Evolutionary conservation across 2,329 filamentous ascomycete species (phyloP), one percentile per base, ranked within the genome.

Genomic region (Colletotrichum lindemuthianum): DNA sequence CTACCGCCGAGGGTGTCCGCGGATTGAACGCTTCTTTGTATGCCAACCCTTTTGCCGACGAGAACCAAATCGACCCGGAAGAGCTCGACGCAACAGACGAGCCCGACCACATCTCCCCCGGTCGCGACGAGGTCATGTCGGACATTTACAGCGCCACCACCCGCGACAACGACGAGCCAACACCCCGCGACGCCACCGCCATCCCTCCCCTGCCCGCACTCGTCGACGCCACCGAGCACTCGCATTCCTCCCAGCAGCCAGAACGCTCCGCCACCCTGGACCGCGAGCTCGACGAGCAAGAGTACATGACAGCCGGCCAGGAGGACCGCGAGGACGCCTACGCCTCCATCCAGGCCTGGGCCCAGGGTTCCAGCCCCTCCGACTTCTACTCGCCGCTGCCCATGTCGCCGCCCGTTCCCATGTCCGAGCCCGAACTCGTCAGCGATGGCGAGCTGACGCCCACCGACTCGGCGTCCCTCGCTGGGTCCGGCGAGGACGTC

Each of bases 331-430:
- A 78, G 12, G 81, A 84, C 12, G 82, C 84, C 2, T 89, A 84
- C 70, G 83, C 84, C 49, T 87, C 86, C 2, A 89, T 90, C 68
- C 86, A 90, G 71, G 88, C 87, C 0, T 90, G 88, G 87, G 87
- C 87, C 1, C 82, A 87, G 68, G 77, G 81, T 63, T 84, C 83
- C 5, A 77, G 77, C 70, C 75, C 78, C 9, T 81, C 82, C 70
- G 63, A 67, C 59, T 88, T 89, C 70, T 89, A 88, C 78, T 88
- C 86, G 6, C 86, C 87, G 5, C 80, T 88, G 24, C 86, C 86
- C 11, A 79, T 78, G 24, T 83, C 84, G 1, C 84, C 83, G 2
- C 76, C 78, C 5, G 79, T 79, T 8, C 78, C 84, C 11, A 70
- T 81, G 24, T 86, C 84, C 6, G 86, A 85, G 74, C 79, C 79